Conservation (phyloP, 352 stramenopile genomes). For the Achlya hypogyna region DNA sequence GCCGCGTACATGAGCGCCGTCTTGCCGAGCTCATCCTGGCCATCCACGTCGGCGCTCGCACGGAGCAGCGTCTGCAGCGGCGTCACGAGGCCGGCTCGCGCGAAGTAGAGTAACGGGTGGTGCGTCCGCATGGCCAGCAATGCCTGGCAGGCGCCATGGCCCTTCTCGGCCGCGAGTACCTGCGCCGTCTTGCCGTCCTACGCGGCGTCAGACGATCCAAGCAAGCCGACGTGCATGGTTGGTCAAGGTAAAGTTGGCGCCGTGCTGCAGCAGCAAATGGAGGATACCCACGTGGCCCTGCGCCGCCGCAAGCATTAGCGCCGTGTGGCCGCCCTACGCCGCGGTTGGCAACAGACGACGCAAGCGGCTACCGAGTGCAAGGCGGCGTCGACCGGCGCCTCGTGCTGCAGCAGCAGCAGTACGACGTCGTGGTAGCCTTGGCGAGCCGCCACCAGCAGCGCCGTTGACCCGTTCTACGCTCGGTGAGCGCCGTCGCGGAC, state of each 20-base stretch:
- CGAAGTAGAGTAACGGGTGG: conserved; percentile 9
- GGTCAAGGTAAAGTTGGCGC: not conserved
- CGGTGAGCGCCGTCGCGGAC: not conserved
- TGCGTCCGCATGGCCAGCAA: not conserved
- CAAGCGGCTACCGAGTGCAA: not conserved
- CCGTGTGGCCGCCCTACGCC: not conserved
- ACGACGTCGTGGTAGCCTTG: conserved; percentile 10
- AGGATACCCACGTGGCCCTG: conserved; percentile 12
- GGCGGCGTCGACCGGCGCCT: not conserved
- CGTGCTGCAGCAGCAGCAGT: not conserved
- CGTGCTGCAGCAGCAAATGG: not conserved
- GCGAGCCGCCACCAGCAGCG: not conserved
- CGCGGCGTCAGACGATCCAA: not conserved
- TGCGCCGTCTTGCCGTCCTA: conserved; percentile 6
- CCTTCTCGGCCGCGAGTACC: conserved; percentile 1
- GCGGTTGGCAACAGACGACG: not conserved
- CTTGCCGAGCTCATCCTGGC: conserved; percentile 6
- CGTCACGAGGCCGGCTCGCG: not conserved
- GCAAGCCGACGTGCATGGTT: not conserved
- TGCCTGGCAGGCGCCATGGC: not conserved
- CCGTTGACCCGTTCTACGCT: conserved; percentile 1
- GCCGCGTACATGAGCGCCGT: conserved; percentile 14
- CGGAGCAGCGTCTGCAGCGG: not conserved
- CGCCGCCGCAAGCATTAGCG: conserved; percentile 4
- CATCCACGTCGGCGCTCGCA: not conserved